phyloP scores from a whole-genome alignment of 352 stramenopile species.

The Phytophthora hybrid region DNA sequence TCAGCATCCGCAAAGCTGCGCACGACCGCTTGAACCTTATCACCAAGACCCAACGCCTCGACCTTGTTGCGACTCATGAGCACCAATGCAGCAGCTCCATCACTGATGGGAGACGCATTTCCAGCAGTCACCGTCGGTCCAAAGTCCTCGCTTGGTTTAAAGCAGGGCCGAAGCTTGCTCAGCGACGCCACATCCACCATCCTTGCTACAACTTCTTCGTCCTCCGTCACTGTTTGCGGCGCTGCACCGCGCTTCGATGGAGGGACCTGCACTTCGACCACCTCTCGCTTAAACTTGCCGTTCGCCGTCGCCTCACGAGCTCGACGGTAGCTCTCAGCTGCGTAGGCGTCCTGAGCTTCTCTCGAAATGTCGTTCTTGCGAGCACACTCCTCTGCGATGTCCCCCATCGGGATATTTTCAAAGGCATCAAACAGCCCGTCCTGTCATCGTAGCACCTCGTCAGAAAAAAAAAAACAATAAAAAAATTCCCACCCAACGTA shows the following conservation, averaged over 20 bases:
- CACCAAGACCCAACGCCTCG: conserved; percentile 60
- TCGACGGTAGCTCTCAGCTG: conserved; percentile 92
- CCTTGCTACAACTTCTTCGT: conserved; percentile 90
- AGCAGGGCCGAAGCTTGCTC: conserved; percentile 88
- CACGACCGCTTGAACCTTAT: conserved; percentile 71
- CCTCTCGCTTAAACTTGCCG: conserved; percentile 83
- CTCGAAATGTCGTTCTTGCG: conserved; percentile 82
- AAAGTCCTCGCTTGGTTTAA: conserved; percentile 73
- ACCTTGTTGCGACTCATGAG: conserved; percentile 91
- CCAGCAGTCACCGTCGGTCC: conserved; percentile 94
- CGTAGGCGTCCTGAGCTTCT: conserved; percentile 95
- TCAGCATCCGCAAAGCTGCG: conserved; percentile 73
- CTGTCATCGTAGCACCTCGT: conserved; percentile 52
- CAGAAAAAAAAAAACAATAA: neutral
- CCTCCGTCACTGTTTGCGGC: conserved; percentile 51
- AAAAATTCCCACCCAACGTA: conserved; percentile 13
- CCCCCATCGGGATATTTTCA: conserved; percentile 95
- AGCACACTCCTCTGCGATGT: conserved; percentile 94
- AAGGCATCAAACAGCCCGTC: conserved; percentile 96
- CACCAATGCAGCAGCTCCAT: conserved; percentile 95
- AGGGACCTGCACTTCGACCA: conserved; percentile 86
- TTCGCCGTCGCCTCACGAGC: conserved; percentile 56
- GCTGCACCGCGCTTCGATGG: conserved; percentile 41
- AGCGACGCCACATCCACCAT: conserved; percentile 91
- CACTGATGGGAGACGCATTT: conserved; percentile 96